Base-by-base conservation (phyloP, 768 basidiomycete genomes). In the Hypholoma sublateritium region DNA sequence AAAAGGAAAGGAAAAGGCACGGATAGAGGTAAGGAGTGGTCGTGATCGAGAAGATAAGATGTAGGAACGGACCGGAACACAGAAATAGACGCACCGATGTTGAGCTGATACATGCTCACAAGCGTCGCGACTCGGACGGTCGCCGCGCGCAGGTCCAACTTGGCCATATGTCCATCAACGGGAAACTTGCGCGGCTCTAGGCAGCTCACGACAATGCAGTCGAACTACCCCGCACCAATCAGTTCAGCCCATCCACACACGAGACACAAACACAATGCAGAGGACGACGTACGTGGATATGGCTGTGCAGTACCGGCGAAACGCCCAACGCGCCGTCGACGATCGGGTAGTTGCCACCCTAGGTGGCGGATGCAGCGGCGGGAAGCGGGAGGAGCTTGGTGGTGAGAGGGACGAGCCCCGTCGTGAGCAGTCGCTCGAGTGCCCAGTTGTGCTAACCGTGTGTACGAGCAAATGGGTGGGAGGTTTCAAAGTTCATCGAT, bases 21-120 rank as follows among this genome's bases (percentile, higher is more conserved):
- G n/a, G n/a, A n/a, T n/a, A n/a, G n/a, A n/a, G n/a, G n/a, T n/a
- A n/a, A n/a, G n/a, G n/a, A n/a, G n/a, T n/a, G n/a, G n/a, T n/a
- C n/a, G n/a, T n/a, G n/a, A n/a, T n/a, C n/a, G n/a, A n/a, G n/a
- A n/a, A n/a, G n/a, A n/a, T n/a, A 21, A 44, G 43, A 2, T 21
- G 24, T n/a, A 32, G 17, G 28, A 9, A 44, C 28, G 28, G 41
- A 39, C 56, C 58, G 9, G n/a, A 25, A 24, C 12, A 8, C 19
- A 52, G 11, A 58, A 45, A 37, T 51, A 36, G 16, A 80, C 91
- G 62, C 64, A 97, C 97, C 95, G 60, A 99, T 98, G 77, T 98
- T 98, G 79, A 98, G 98, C 72, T 97, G 90, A 77, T 97, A 99
- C 5, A 98, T 82, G 16, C 97, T 96, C 44, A 93, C 85, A 50